Percentiles rank a stretch among this genome's conserved stretches.
These are phyloP conservation scores for Talaromyces funiculosus DNA, from an alignment of 2,329 filamentous ascomycete species.

Conservation along the genomic window DNA sequence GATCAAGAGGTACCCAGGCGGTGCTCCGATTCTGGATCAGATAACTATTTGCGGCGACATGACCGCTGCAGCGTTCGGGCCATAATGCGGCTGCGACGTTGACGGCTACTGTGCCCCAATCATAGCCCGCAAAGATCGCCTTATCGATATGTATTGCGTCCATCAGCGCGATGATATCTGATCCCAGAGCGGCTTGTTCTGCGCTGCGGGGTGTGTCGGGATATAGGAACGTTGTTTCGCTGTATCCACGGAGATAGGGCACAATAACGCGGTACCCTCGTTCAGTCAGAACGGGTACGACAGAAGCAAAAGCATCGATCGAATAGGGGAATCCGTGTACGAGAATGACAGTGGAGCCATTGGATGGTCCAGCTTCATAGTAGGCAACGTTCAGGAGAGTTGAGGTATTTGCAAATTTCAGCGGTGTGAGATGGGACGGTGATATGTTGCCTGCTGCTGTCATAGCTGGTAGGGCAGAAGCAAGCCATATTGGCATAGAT, in stretches of 20 bases:
- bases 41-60: slow-evolving; percentile 20
- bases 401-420: slow-evolving; percentile 6
- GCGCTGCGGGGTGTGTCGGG: slow-evolving; percentile 20
- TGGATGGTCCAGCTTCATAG: slow-evolving; percentile 4
- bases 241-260: slow-evolving; percentile 24
- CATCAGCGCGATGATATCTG: slow-evolving; percentile 23
- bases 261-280: slow-evolving; percentile 24
- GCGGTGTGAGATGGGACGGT: background rate
- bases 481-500: background rate
- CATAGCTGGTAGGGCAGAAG: background rate
- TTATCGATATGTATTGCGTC: slow-evolving; percentile 21
- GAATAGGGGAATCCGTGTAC: slow-evolving; percentile 26
- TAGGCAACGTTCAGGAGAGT: slow-evolving; percentile 5
- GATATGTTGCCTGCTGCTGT: background rate
- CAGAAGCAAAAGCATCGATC: slow-evolving; percentile 20
- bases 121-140: slow-evolving; percentile 25
- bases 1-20: slow-evolving; percentile 17
- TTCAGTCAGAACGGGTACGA: slow-evolving; percentile 17
- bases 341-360: slow-evolving; percentile 19
- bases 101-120: slow-evolving; percentile 25
- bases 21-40: slow-evolving; percentile 18
- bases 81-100: slow-evolving; percentile 22
- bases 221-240: slow-evolving; percentile 21
- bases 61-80: slow-evolving; percentile 23
- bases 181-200: slow-evolving; percentile 24